Percentiles rank a stretch among this genome's conserved stretches.
Evolutionary conservation across 345 rosid species (phyloP).

Genomic region (Mercurialis annua): DNA sequence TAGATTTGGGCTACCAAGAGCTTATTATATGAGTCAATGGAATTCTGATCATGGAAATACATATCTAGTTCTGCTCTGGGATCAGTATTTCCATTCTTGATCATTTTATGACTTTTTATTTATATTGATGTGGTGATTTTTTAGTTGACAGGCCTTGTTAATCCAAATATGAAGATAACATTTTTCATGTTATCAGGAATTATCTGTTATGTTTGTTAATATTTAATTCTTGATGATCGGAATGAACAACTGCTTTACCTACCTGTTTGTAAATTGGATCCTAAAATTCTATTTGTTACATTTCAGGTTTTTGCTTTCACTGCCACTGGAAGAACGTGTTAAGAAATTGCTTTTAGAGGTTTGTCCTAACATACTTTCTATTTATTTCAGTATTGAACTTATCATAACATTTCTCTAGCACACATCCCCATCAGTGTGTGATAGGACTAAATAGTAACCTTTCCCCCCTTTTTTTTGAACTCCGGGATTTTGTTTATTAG

Average conservation of each 20-base stretch:
- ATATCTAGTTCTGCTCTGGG: not conserved
- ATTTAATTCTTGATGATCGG: not conserved
- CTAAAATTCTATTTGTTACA: conserved; percentile 8
- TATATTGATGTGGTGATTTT: not conserved
- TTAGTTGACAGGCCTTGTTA: not conserved
- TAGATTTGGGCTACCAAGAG: not conserved
- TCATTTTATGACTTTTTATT: not conserved
- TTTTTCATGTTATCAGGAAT: not conserved
- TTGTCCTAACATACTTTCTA: conserved; percentile 27
- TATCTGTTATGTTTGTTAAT: too few relatives aligned
- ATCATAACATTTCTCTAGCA: not conserved
- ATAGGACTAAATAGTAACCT: too few relatives aligned
- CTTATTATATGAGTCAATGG: not conserved
- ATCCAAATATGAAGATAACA: not conserved
- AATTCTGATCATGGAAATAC: not conserved
- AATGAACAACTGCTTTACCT: not conserved
- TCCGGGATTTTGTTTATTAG: too few relatives aligned
- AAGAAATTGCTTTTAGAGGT: conserved; percentile 74
- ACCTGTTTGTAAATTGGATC: not conserved
- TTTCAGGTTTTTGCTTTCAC: conserved; percentile 62
- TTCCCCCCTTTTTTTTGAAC: too few relatives aligned
- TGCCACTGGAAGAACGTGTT: conserved; percentile 65
- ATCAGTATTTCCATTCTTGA: not conserved
- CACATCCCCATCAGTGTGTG: not conserved
- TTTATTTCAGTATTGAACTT: not conserved